These are phyloP conservation scores for Psidium friedrichsthalianum DNA, from an alignment of 345 rosid species.

Conservation along the genomic window DNA sequence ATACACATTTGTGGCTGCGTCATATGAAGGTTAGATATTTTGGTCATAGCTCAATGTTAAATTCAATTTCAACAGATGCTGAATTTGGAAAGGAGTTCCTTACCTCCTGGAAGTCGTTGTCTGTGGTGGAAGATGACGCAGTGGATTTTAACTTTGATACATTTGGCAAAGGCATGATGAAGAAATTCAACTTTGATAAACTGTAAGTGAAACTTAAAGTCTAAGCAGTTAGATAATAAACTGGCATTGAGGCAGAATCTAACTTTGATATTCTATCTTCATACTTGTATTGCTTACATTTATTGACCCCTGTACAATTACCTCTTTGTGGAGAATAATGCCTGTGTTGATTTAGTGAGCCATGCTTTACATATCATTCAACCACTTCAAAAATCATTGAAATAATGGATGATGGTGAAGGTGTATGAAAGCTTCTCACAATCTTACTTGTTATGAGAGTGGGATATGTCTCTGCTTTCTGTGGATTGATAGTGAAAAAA, in stretches of 20 bases:
- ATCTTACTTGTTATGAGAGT: neutral
- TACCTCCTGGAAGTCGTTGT: constrained; percentile 47
- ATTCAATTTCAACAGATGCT: constrained; percentile 36
- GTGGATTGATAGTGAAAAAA: neutral
- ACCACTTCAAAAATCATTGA: neutral
- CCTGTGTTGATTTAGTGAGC: neutral
- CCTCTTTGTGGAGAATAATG: neutral
- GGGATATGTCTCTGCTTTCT: neutral
- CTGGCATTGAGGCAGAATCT: neutral
- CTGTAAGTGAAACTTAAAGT: constrained; percentile 36
- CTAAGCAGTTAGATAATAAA: neutral
- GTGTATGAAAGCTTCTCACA: neutral
- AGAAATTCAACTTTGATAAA: constrained; percentile 53
- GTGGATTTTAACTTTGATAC: constrained; percentile 62
- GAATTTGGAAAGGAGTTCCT: constrained; percentile 67
- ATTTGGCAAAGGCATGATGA: constrained; percentile 42
- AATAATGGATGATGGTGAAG: neutral
- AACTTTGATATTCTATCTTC: neutral
- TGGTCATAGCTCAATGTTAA: neutral
- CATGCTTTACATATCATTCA: neutral
- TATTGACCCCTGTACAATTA: neutral
- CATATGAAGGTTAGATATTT: neutral
- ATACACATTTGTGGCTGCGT: neutral
- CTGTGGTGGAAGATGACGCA: constrained; percentile 43
- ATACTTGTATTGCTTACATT: neutral